Conservation (phyloP, 2,329 filamentous ascomycete species). For the Penicillium sp. region DNA sequence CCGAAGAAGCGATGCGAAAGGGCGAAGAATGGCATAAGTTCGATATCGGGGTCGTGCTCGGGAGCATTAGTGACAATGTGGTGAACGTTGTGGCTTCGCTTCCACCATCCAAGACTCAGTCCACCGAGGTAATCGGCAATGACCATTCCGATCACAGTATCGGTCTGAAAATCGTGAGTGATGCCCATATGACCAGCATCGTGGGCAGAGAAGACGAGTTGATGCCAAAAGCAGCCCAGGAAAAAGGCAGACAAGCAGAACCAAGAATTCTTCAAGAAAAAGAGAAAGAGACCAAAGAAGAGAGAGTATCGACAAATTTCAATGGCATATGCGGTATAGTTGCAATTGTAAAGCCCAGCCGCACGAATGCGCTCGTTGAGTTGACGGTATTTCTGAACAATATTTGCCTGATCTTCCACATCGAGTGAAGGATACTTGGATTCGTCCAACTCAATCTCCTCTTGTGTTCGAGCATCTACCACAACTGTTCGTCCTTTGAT, state of each 20-base stretch:
- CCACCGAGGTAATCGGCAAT: conserved; percentile 87
- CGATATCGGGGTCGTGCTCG: conserved; percentile 93
- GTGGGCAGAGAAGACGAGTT: conserved; percentile 86
- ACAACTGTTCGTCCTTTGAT: conserved; percentile 53
- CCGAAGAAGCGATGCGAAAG: conserved; percentile 79
- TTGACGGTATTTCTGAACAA: conserved; percentile 60
- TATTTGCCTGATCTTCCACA: conserved; percentile 66
- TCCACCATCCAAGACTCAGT: conserved; percentile 93
- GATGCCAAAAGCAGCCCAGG: conserved; percentile 85
- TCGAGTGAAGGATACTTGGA: conserved; percentile 78
- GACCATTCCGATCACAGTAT: conserved; percentile 81
- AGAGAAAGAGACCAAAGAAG: conserved; percentile 54
- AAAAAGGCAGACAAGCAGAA: conserved; percentile 69
- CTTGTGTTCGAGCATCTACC: conserved; percentile 70
- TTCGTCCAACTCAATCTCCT: conserved; percentile 71
- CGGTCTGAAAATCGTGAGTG: conserved; percentile 79
- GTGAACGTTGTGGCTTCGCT: conserved; percentile 90
- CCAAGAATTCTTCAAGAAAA: conserved; percentile 61
- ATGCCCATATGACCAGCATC: conserved; percentile 96
- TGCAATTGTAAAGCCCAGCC: conserved; percentile 75
- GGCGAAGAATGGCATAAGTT: conserved; percentile 83
- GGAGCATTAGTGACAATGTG: conserved; percentile 93
- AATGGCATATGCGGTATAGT: conserved; percentile 71
- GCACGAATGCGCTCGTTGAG: conserved; percentile 43
- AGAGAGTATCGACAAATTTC: conserved; percentile 68